phyloP scores from a whole-genome alignment of 345 rosid genomes.

The Eucalyptus guilfoylei region DNA sequence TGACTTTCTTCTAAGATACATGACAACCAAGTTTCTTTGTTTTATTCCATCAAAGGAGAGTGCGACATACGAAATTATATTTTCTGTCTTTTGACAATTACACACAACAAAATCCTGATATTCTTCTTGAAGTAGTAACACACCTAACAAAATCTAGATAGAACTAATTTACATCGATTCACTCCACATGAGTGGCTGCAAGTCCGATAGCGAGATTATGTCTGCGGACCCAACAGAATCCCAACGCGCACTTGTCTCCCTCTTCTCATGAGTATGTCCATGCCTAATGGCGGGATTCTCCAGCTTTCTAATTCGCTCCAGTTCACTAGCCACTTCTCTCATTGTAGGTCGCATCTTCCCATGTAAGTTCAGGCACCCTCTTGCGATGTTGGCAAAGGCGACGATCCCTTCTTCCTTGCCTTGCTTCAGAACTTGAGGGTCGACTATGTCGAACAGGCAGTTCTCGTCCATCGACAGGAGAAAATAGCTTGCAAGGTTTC shows the following conservation, averaged over 20 bases:
- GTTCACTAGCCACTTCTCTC: not conserved
- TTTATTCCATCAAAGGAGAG: not conserved
- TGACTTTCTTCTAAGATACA: not conserved
- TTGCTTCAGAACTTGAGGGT: not conserved
- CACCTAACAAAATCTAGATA: not conserved
- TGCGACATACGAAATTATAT: not conserved
- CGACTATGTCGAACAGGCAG: not conserved
- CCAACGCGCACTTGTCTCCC: not conserved
- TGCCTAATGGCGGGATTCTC: not conserved
- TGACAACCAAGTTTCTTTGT: not conserved
- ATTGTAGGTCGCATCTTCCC: constrained; percentile 1
- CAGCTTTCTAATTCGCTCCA: not conserved
- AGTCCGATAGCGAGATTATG: not conserved
- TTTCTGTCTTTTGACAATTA: not conserved
- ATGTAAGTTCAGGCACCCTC: not conserved
- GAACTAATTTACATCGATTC: not conserved
- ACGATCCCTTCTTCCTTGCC: not conserved
- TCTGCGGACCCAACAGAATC: not conserved
- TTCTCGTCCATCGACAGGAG: not conserved
- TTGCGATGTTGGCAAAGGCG: not conserved
- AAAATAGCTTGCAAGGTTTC: not conserved
- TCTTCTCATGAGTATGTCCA: not conserved
- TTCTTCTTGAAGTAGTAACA: not conserved
- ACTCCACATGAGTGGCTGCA: not conserved
- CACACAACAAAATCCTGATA: not conserved